Evolutionary conservation across 345 rosid species (phyloP).

Genomic region (Citrus mangshanensis): DNA sequence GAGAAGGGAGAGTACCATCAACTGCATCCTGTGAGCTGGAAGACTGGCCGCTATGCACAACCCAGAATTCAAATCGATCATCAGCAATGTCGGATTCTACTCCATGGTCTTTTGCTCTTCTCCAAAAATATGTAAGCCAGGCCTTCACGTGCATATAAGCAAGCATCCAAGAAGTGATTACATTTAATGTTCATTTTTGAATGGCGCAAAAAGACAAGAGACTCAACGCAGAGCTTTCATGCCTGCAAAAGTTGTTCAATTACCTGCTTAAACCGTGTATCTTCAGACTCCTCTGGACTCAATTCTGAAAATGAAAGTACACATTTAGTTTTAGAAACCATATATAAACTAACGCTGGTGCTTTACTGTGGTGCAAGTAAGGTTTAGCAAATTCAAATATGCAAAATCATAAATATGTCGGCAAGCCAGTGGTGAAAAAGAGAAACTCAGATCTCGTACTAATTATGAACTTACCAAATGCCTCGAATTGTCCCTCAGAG

Average conservation of each 20-base stretch:
- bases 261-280: constrained; percentile 87
- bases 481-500: constrained; percentile 64
- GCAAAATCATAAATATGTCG: too few relatives aligned
- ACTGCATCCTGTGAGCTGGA: constrained; percentile 72
- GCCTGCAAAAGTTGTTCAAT: too few relatives aligned
- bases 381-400: too few relatives aligned
- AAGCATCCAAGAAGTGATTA: not conserved
- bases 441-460: not conserved
- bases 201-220: not conserved
- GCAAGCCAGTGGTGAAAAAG: too few relatives aligned
- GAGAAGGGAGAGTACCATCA: constrained; percentile 50
- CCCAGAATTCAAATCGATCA: constrained; percentile 71
- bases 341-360: too few relatives aligned
- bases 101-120: constrained; percentile 67
- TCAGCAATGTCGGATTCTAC: constrained; percentile 74
- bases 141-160: constrained; percentile 43
- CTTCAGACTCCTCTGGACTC: constrained; percentile 64
- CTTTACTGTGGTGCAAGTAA: too few relatives aligned
- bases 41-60: constrained; percentile 42
- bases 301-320: too few relatives aligned
- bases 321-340: too few relatives aligned
- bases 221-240: not conserved
- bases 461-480: constrained; percentile 52
- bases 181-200: not conserved
- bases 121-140: constrained; percentile 89